Percentiles rank a stretch among this genome's conserved stretches.
Evolutionary conservation across 2,329 filamentous ascomycete species (phyloP).

Genomic region (Neophaeococcomyces aloes): DNA sequence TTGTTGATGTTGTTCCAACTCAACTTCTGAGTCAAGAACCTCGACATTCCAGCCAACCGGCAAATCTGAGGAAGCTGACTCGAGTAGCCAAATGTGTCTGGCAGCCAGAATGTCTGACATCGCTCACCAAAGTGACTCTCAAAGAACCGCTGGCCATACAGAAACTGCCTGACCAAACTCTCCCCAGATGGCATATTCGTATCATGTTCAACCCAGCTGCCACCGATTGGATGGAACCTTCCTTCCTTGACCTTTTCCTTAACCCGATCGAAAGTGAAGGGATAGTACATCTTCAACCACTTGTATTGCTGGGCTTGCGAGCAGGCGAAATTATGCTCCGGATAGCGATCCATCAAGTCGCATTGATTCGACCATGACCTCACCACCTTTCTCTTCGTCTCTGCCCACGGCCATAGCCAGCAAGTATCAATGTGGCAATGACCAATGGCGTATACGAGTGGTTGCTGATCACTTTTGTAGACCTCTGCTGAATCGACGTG

Average conservation of each 20-base stretch:
- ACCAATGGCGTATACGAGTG: slow-evolving; percentile 78
- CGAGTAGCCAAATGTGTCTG: slow-evolving; percentile 96
- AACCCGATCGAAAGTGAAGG: slow-evolving; percentile 77
- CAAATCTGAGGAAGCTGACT: slow-evolving; percentile 89
- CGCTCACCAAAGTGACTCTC: slow-evolving; percentile 84
- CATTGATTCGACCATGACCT: slow-evolving; percentile 96
- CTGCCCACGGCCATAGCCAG: slow-evolving; percentile 97
- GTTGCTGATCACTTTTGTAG: slow-evolving; percentile 63
- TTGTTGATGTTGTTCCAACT: slow-evolving; percentile 99
- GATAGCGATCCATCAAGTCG: slow-evolving; percentile 87
- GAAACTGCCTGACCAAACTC: slow-evolving; percentile 82
- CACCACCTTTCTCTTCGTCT: slow-evolving; percentile 93
- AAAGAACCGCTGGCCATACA: slow-evolving; percentile 93
- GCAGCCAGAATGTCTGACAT: slow-evolving; percentile 90
- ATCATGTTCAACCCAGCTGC: slow-evolving; percentile 98
- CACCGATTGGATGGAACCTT: slow-evolving; percentile 87
- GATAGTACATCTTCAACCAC: slow-evolving; percentile 87
- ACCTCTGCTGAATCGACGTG: slow-evolving; percentile 73
- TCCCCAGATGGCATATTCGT: slow-evolving; percentile 96
- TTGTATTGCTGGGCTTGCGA: slow-evolving; percentile 97
- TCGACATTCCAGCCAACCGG: slow-evolving; percentile 84
- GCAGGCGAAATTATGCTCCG: slow-evolving; percentile 82
- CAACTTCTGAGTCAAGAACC: slow-evolving; percentile 95
- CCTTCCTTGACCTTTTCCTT: slow-evolving; percentile 84
- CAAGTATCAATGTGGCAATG: slow-evolving; percentile 98